These are phyloP conservation scores for Scheffersomyces amazonensis DNA, from an alignment of 805 yeast genomes.

Conservation along the genomic window DNA sequence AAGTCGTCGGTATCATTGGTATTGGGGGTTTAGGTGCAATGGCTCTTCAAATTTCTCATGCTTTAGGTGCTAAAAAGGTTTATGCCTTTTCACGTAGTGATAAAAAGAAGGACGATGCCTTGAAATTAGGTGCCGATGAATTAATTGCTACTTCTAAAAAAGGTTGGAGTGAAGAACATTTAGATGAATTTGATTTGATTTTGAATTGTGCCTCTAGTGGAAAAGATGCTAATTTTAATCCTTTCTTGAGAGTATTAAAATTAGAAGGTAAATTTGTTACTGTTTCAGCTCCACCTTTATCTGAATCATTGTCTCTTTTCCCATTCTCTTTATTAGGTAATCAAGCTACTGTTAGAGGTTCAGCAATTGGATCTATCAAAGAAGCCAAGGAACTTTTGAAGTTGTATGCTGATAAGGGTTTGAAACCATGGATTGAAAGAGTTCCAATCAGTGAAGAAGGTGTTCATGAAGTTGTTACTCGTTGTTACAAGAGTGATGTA, in stretches of 20 bases:
- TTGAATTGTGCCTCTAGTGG: slow-evolving; percentile 53
- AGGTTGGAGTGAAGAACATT: slow-evolving; percentile 32
- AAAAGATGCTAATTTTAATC: slow-evolving; percentile 47
- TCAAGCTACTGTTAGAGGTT: slow-evolving; percentile 27
- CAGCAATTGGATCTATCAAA: slow-evolving; percentile 32
- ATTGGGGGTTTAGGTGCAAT: slow-evolving; percentile 69
- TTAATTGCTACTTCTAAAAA: slow-evolving; percentile 51
- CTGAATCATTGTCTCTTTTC: slow-evolving; percentile 15
- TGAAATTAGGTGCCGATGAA: slow-evolving; percentile 28
- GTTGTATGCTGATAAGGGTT: slow-evolving; percentile 33
- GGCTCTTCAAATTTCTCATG: slow-evolving; percentile 58
- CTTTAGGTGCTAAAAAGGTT: slow-evolving; percentile 51
- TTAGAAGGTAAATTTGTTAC: slow-evolving; percentile 24
- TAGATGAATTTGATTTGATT: slow-evolving; percentile 47
- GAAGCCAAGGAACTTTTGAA: slow-evolving; percentile 37
- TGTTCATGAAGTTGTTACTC: slow-evolving; percentile 30
- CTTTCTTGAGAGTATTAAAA: slow-evolving; percentile 38
- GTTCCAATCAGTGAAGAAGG: slow-evolving; percentile 33
- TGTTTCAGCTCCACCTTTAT: slow-evolving; percentile 28
- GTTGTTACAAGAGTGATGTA: slow-evolving; percentile 32
- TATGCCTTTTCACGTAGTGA: slow-evolving; percentile 25
- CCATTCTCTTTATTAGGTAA: slow-evolving; percentile 25
- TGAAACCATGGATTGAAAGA: slow-evolving; percentile 35
- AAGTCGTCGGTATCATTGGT: slow-evolving; percentile 58
- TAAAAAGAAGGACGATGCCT: slow-evolving; percentile 28